Base-by-base conservation (phyloP, 768 basidiomycete species). In the Lactifluus hygrophoroides region DNA sequence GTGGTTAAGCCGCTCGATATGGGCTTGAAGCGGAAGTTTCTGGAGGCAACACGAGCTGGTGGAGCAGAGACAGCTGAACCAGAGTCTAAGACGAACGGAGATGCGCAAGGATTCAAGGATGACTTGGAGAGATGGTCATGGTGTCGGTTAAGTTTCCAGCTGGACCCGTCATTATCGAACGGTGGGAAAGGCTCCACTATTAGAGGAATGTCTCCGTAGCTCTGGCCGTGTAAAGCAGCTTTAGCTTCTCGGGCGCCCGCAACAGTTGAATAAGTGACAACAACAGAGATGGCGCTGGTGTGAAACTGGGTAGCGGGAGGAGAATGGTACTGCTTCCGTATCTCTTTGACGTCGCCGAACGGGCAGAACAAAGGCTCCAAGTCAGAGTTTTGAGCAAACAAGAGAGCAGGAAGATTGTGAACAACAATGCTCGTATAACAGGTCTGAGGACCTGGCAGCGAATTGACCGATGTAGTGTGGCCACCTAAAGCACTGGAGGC, bases 351-450 rank as follows among this genome's bases (percentile, higher is more conserved):
- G 30, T 75, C 72, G 14, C 88, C 88, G 66, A 84, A 90, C 23
- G 88, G 88, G 69, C 75, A 80, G 58, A 90, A 78, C 38, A 90
- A 74, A n/a, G 87, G 87, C 51, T 85, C 77, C 62, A 89, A 70
- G 66, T 90, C 88, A 51, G 79, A 76, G 46, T 74, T 70, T 66
- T 85, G 80, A 56, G 84, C 80, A 68, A 90, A 90, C 42, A 90
- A 70, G 43, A 86, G 65, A 28, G 77, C 74, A 43, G 88, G 82
- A 63, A 90, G 70, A 58, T 87, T 85, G 58, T 76, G 78, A 49
- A 89, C 81, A 37, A 87, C 73, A 54, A 90, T 65, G 42, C 76
- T 58, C 11, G 66, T 2, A 63, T 52, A n/a, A 51, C 53, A 28
- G 19, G 58, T 21, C n/a, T 42, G 54, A 38, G 48, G 19, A 35